Conservation (phyloP, 2,329 filamentous ascomycete species). For the Hypoxylon sp. region DNA sequence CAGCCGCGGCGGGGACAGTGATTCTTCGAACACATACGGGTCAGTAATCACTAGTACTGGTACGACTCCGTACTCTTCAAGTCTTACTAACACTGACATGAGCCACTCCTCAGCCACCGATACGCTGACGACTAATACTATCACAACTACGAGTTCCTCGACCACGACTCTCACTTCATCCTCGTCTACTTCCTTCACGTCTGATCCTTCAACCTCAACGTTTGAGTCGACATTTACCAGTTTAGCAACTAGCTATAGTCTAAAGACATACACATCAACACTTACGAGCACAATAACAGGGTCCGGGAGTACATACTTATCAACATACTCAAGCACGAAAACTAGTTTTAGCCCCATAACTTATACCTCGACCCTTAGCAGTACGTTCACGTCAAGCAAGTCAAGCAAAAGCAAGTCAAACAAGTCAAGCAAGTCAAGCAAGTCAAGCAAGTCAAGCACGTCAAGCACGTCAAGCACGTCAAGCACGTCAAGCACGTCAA, state of each 20-base stretch:
- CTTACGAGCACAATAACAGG: constrained; percentile 5
- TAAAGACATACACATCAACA: constrained; percentile 19
- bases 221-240: constrained; percentile 11
- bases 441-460: too few species aligned
- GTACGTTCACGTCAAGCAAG: not conserved
- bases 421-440: too few species aligned
- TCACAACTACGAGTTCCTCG: not conserved
- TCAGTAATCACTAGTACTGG: constrained; percentile 44
- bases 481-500: too few species aligned
- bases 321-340: constrained; percentile 19
- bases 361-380: not conserved
- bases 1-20: constrained; percentile 10
- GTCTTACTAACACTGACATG: constrained; percentile 46
- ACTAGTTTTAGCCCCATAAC: not conserved
- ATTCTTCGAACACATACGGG: constrained; percentile 37
- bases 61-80: constrained; percentile 46
- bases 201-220: not conserved
- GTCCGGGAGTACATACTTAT: constrained; percentile 10
- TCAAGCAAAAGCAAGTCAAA: too few species aligned
- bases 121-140: constrained; percentile 28
- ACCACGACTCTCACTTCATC: not conserved
- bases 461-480: too few species aligned
- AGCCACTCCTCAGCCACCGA: constrained; percentile 39
- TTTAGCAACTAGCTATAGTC: not conserved
- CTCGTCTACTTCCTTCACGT: not conserved